Evolutionary conservation across 2,329 filamentous ascomycete genomes (phyloP), one percentile per base, ranked within the genome.

Genomic region (Epichloe uncinata): DNA sequence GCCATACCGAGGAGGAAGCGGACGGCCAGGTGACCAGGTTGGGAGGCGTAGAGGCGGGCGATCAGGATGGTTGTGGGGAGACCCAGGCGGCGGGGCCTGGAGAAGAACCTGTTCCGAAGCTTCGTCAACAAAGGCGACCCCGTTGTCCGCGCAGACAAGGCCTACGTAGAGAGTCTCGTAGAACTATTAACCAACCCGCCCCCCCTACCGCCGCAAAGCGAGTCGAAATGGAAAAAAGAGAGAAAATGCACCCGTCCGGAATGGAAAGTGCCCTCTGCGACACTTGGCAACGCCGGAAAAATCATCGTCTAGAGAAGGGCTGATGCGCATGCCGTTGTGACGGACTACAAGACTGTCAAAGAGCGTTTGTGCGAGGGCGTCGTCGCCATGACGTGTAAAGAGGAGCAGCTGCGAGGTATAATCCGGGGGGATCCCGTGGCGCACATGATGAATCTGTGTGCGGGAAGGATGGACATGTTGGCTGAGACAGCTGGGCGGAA

Each of bases 121-220:
- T 88, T 95, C 61, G 73, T 90, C 58, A 95, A 95, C 60, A 87
- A 95, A 63, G 88, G 88, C 3, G 89, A 95, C 56, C 87, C 86
- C 0, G 85, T 95, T 0, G 74, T 79, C 0, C 71, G 88, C 30
- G 87, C 87, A 0, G 87, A 94, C 60, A 85, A 81, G 64, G 75
- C 79, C 0, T 91, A 94, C 57, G 73, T 94, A 15, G 77, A 76
- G 54, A 85, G 79, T 35, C 70, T 94, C 9, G 66, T 93, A 1
- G 81, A 85, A 52, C 71, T 94, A 0, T 84, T 87, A 50, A 75
- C 80, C 1, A 47, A 44, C 8, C 22, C 22, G 22, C 22, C 22
- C 5, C 22, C 22, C 22, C 22, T 26, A 26, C 22, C 22, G 22
- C 22, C 22, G 26, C 26, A 30, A 30, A 30, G 8, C 26, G 26